These are phyloP conservation scores for Suillus brevipes DNA, from an alignment of 768 basidiomycete genomes.

Conservation along the genomic window DNA sequence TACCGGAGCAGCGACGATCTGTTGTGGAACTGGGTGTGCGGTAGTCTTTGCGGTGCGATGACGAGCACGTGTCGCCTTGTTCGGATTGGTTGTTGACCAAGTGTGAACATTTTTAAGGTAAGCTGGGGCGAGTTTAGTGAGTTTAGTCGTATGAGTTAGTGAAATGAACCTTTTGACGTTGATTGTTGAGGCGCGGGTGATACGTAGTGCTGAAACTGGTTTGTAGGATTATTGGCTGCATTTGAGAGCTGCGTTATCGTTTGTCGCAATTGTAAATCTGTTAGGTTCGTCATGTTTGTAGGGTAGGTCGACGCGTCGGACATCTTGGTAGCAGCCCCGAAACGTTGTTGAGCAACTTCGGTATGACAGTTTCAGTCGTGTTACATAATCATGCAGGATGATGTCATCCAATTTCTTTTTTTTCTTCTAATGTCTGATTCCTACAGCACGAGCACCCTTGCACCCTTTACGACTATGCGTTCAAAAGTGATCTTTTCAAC, in stretches of 20 bases:
- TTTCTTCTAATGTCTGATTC: no score
- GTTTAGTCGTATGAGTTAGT: neutral
- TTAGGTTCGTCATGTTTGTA: constrained; percentile 45
- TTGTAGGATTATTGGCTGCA: constrained; percentile 30
- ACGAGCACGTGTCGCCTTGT: constrained; percentile 44
- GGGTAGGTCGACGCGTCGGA: constrained; percentile 32
- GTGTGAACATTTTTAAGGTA: constrained; percentile 72
- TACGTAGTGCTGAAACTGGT: constrained; percentile 36
- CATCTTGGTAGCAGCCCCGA: constrained; percentile 18
- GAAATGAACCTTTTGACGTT: constrained; percentile 29
- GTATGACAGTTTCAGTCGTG: no score
- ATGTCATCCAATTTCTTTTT: no score
- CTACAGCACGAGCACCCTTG: no score
- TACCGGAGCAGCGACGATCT: constrained; percentile 36
- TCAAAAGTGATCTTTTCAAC: neutral
- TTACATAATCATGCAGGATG: no score
- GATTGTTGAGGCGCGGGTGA: constrained; percentile 30
- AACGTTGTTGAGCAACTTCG: no score
- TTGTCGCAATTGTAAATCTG: constrained; percentile 64
- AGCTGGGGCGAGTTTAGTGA: constrained; percentile 31
- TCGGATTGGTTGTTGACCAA: constrained; percentile 63
- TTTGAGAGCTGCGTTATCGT: constrained; percentile 55
- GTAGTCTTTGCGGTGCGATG: constrained; percentile 37
- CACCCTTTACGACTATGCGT: neutral
- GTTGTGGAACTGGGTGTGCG: constrained; percentile 38